Evolutionary conservation across 768 basidiomycete genomes (phyloP).

Genomic region (Coprinopsis cinerea): DNA sequence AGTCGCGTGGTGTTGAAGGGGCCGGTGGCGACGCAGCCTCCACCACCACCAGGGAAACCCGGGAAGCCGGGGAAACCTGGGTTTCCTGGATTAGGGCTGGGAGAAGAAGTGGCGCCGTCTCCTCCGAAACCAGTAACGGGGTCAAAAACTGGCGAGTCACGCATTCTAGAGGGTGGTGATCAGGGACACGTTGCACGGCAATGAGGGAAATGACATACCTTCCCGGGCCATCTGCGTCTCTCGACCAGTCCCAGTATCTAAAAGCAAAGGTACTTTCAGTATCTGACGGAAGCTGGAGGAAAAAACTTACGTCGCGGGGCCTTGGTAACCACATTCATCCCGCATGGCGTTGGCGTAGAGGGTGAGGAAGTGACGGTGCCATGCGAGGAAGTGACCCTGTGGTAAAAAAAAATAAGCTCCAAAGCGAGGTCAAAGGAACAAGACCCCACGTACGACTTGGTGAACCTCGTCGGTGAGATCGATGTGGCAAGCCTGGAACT

Average conservation of each 20-base stretch:
- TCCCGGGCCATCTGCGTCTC: conserved; percentile 1
- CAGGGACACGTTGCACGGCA: neutral
- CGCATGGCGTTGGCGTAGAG: conserved; percentile 19
- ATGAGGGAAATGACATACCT: neutral
- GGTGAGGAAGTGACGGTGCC: conserved; percentile 20
- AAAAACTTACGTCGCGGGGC: conserved; percentile 19
- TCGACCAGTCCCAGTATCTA: conserved; percentile 9
- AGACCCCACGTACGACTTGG: neutral
- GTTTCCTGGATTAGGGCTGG: too few relatives aligned
- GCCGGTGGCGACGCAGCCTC: conserved; percentile 3
- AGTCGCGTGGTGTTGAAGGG: neutral
- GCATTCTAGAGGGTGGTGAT: neutral
- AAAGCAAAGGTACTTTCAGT: too few relatives aligned
- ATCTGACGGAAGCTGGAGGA: too few relatives aligned
- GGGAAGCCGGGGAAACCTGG: neutral
- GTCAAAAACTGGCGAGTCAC: conserved; percentile 5
- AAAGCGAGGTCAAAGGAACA: neutral
- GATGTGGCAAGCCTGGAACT: neutral
- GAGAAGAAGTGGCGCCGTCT: neutral
- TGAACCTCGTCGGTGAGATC: neutral
- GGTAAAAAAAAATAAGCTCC: too few relatives aligned
- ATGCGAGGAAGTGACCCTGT: conserved; percentile 24
- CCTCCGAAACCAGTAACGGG: conserved; percentile 7
- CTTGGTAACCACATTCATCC: conserved; percentile 21
- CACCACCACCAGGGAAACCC: neutral